Evolutionary conservation across 2,329 filamentous ascomycete species (phyloP), one percentile per base, ranked within the genome.

Genomic region (Diaporthe caulivora): DNA sequence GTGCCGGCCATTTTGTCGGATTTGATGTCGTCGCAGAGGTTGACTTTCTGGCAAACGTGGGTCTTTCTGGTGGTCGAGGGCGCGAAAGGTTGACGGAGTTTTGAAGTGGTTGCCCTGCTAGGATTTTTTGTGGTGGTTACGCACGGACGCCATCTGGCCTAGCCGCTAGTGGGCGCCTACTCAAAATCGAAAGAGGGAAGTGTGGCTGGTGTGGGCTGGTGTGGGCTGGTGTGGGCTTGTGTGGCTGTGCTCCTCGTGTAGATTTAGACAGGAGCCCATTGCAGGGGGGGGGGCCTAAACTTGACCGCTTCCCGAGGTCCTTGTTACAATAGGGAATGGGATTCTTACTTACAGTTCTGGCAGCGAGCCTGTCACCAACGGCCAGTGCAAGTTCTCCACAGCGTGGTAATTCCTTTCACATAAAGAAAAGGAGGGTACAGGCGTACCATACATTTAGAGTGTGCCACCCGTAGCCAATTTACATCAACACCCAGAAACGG

Each of bases 1-100:
- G 88, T 86, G 84, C 87, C 83, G 79, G 86, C 84, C 89, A 91
- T 91, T 86, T 83, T 89, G 86, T 83, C 86, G 84, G 83, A 80
- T 83, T 74, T 64, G 65, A 58, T 74, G 74, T 74, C 74, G 72
- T 74, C 64, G 54, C 34, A 47, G 44, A 72, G 73, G 72, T 68
- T 70, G 74, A 64, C 69, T 71, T 62, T 60, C 65, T 67, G 73
- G 60, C 67, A 70, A 72, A 75, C 73, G 73, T 75, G 73, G 70
- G 72, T 75, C 70, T 73, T 72, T 71, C 68, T 71, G 62, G 47
- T 67, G 47, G 42, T 71, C 68, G 44, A 60, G n/a, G 69, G 69
- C 69, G 69, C 69, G 21, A 40, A 24, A 54, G 55, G 69, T 71
- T 44, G 55, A 53, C 49, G 69, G 69, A 71, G 69, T 71, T 71